phyloP scores from a whole-genome alignment of 805 yeast species.

The Metschnikowia henanensis region DNA sequence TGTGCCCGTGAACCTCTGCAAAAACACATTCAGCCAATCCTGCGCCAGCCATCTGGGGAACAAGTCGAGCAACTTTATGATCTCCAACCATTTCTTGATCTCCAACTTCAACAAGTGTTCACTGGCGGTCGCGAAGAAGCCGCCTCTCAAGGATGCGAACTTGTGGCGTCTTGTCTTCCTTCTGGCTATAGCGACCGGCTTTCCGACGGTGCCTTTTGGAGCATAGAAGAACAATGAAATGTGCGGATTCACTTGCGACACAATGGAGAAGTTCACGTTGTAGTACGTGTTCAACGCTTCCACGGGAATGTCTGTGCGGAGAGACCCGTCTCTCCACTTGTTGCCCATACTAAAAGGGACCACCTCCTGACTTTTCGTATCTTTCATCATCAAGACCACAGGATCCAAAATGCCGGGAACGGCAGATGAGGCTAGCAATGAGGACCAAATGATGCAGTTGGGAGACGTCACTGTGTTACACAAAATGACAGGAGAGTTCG shows the following conservation, averaged over 20 bases:
- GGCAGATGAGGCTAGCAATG: constrained; percentile 74
- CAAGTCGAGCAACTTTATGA: constrained; percentile 62
- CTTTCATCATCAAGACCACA: constrained; percentile 76
- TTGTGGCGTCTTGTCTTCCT: constrained; percentile 38
- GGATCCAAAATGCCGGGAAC: constrained; percentile 84
- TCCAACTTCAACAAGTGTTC: constrained; percentile 73
- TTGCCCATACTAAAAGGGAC: constrained; percentile 72
- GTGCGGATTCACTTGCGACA: constrained; percentile 84
- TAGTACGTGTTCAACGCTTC: constrained; percentile 72
- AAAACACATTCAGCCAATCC: constrained; percentile 79
- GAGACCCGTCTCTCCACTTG: constrained; percentile 78
- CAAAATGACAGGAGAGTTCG: constrained; percentile 76
- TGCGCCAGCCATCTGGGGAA: constrained; percentile 69
- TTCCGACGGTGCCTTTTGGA: constrained; percentile 78
- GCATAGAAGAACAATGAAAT: constrained; percentile 73
- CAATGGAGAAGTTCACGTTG: constrained; percentile 73
- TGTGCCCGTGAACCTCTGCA: constrained; percentile 73
- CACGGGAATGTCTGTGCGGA: constrained; percentile 77
- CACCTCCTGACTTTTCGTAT: constrained; percentile 36
- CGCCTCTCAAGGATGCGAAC: constrained; percentile 61
- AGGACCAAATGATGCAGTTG: constrained; percentile 76
- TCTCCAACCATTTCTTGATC: constrained; percentile 72
- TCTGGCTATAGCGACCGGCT: constrained; percentile 61
- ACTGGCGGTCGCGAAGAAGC: constrained; percentile 68
- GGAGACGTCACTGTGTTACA: constrained; percentile 80